These are phyloP conservation scores for Salix koriyanagi DNA, from an alignment of 345 rosid species.

Conservation along the genomic window DNA sequence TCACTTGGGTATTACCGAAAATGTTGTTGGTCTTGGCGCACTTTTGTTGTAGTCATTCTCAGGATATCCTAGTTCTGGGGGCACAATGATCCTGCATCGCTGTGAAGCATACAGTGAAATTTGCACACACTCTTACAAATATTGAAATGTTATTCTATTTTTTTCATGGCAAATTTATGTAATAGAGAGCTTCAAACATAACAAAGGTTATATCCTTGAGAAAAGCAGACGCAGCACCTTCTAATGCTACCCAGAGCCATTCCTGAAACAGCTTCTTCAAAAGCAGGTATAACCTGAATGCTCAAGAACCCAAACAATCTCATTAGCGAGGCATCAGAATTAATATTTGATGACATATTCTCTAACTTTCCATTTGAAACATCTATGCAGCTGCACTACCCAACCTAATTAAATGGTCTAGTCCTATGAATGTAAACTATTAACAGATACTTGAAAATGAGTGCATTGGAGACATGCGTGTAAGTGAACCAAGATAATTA, in stretches of 20 bases:
- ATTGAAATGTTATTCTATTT: not conserved
- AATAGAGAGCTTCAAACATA: not conserved
- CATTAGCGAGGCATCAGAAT: not conserved
- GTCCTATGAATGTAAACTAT: not conserved
- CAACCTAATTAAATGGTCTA: not conserved
- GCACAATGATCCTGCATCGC: constrained; percentile 88
- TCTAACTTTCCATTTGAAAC: not conserved
- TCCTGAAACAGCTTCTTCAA: constrained; percentile 89
- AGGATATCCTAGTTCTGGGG: constrained; percentile 94
- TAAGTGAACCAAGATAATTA: not conserved
- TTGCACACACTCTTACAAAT: constrained; percentile 3
- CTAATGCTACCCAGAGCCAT: constrained; percentile 85
- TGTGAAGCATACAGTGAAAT: constrained; percentile 35
- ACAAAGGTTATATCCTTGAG: not conserved
- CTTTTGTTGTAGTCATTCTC: constrained; percentile 79
- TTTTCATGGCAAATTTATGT: not conserved
- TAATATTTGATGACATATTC: not conserved
- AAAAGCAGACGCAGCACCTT: constrained; percentile 52
- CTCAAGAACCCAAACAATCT: constrained; percentile 17
- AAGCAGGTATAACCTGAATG: constrained; percentile 87
- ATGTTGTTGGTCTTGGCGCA: constrained; percentile 78
- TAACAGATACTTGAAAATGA: not conserved
- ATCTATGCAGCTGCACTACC: not conserved
- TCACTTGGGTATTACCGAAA: constrained; percentile 53
- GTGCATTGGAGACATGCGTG: not conserved